Base-by-base conservation (phyloP, 345 rosid species). In the Isatis tinctoria region DNA sequence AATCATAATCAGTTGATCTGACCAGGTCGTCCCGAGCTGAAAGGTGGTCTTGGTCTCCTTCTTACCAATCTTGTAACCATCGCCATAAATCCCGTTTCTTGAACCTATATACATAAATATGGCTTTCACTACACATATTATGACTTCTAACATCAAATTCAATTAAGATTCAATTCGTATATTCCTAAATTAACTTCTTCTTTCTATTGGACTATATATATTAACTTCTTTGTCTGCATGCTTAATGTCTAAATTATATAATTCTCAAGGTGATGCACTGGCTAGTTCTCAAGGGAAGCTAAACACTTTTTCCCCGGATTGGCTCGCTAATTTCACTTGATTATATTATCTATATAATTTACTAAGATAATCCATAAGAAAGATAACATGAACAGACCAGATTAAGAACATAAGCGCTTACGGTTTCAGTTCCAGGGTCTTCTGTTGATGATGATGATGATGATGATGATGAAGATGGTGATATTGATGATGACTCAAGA, bases 21-120 rank as follows among this genome's bases (percentile, higher is more conserved):
- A 76, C 80, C 80, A 56, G 75, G 72, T 20, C 5, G 13, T 27
- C 80, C 80, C 35, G 71, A 17, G 75, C 75, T 76, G 44, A 5
- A 35, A 45, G 53, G 54, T 63, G 36, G 66, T 51, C 67, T 76
- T 69, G 70, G 70, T 76, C 60, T 70, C 56, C 71, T 76, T 27
- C 65, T 69, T 6, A 52, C 2, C 18, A 36, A 30, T 44, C 52
- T 10, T 56, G 45, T 47, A 27, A 70, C 5, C 80, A 12, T 76
- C 71, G 60, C 44, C 47, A 70, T 45, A 37, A 76, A 8, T 70
- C 80, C 75, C 37, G 28, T 37, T 48, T 76, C 70, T 70, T 70
- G 72, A 63, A 57, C 72, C 80, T 76, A 56, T 17, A 32, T 44
- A 62, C 52, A 65, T 48, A 65, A 27, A 32, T 16, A 48, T 65